Base-by-base conservation (phyloP, 495 filamentous ascomycete genomes). In the Penicillium lagena region DNA sequence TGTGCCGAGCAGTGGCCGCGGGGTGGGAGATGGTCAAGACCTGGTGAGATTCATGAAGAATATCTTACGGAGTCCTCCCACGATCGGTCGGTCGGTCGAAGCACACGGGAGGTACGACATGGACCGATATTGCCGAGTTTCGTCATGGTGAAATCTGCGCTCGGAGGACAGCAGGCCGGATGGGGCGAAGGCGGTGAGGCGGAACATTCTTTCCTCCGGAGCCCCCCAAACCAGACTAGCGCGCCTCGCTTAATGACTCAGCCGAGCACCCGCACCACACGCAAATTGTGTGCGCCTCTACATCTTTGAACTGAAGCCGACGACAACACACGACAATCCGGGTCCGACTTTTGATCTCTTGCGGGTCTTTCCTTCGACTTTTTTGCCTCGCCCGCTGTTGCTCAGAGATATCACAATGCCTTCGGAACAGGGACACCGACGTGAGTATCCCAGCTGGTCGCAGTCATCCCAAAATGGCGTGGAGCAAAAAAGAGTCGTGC, bases 361-460 rank as follows among this genome's bases (percentile, higher is more conserved):
- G 67, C 69, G 66, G 68, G 68, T 66, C 66, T 69, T 66, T 68
- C 60, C 55, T 63, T 72, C 64, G 68, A 72, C 68, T 63, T 68
- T 58, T 64, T 66, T 68, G 67, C 61, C 63, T 68, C 64, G 64
- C 66, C 67, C 62, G 66, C 63, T 62, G 60, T 63, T 68, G 67
- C 67, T 59, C 64, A 63, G 53, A 60, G 55, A 63, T 60, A 72
- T 72, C 82, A 87, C 77, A 68, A 90, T 90, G 86, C 79, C 82
- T 82, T 80, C 82, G 61, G 84, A 86, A 81, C 71, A 82, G 59
- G 85, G 86, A 76, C 83, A 89, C 78, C 80, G 85, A 79, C 78
- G 86, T 89, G 75, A 87, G 85, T 82, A 22, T 22, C 22, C 4
- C 22, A 6, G 22, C 22, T 22, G 22, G 22, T 22, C 22, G 22